A percentile compares a stretch with the other conserved stretches of the same genome.
phyloP scores from a whole-genome alignment of 441 rosid species.

The Sinapis alba region DNA sequence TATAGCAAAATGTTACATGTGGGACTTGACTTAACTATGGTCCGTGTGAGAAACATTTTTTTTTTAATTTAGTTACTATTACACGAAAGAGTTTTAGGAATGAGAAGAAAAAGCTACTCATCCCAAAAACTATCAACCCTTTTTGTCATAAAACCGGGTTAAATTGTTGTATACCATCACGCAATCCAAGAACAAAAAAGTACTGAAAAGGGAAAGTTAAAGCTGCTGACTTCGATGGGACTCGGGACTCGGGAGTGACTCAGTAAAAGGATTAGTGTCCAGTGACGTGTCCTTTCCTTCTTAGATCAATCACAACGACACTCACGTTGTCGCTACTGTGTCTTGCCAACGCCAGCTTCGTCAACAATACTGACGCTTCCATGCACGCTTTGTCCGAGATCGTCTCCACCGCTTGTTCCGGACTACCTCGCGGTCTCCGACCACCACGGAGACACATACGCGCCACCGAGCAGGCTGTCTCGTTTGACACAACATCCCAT shows the following conservation, averaged over 20 bases:
- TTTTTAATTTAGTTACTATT: background rate
- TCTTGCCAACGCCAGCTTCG: conserved; percentile 74
- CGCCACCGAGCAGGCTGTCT: conserved; percentile 60
- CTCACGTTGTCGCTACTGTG: conserved; percentile 72
- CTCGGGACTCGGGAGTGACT: no score
- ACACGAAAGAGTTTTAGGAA: background rate
- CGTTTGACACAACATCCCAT: conserved; percentile 70
- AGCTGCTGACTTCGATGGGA: conserved; percentile 8
- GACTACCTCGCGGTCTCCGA: conserved; percentile 48
- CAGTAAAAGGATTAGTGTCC: conserved; percentile 32
- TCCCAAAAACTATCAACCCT: background rate
- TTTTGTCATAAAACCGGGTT: background rate
- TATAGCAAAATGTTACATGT: background rate
- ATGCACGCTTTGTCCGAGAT: conserved; percentile 55
- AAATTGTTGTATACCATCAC: conserved; percentile 3
- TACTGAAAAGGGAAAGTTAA: background rate
- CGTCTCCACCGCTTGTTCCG: conserved; percentile 31
- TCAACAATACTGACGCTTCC: conserved; percentile 72
- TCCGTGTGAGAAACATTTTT: background rate
- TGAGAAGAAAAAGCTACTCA: background rate
- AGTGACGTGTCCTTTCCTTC: conserved; percentile 39
- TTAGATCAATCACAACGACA: conserved; percentile 79
- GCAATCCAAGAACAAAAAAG: conserved; percentile 7
- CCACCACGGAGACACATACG: conserved; percentile 54
- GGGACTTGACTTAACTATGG: background rate